Percentiles rank a stretch among this genome's conserved stretches.
Conservation (phyloP, 2,329 filamentous ascomycete species). For the Cryphonectria radicalis region DNA sequence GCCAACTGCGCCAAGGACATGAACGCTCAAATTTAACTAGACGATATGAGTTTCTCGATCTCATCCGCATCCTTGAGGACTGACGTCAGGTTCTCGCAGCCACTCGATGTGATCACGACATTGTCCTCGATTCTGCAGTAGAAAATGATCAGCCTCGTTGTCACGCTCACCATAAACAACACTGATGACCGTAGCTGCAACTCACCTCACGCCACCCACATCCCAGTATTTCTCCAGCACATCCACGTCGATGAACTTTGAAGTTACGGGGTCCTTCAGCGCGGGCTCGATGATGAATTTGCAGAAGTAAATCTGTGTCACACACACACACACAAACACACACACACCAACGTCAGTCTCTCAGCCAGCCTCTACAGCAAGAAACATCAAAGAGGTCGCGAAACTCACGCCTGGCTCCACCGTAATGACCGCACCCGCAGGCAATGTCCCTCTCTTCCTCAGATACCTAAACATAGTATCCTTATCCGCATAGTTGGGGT, state of each 20-base stretch:
- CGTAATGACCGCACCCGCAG: conserved; percentile 83
- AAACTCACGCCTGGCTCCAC: conserved; percentile 84
- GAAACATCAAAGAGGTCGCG: neutral
- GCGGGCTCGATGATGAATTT: conserved; percentile 85
- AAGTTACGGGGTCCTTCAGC: conserved; percentile 71
- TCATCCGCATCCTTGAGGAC: conserved; percentile 64
- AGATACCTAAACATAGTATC: conserved; percentile 89
- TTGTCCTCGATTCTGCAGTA: conserved; percentile 61
- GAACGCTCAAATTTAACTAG: conserved; percentile 24
- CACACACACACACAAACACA: conserved; percentile 7
- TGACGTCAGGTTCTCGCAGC: conserved; percentile 67
- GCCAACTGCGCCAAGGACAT: neutral
- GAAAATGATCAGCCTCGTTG: neutral
- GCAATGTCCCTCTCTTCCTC: conserved; percentile 74
- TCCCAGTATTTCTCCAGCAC: conserved; percentile 82
- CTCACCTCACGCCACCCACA: conserved; percentile 73
- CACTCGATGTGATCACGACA: conserved; percentile 64
- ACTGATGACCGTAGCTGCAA: conserved; percentile 22
- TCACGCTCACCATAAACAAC: neutral
- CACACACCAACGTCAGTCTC: neutral
- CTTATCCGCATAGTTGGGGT: conserved; percentile 76
- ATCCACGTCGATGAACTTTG: conserved; percentile 74
- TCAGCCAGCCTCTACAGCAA: neutral
- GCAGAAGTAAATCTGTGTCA: conserved; percentile 80
- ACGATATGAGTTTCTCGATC: conserved; percentile 58